Percentiles rank a stretch among this genome's conserved stretches.
These are phyloP conservation scores for Aegilops bicornis DNA, from an alignment of 176 grass and related monocot genomes.

Conservation along the genomic window DNA sequence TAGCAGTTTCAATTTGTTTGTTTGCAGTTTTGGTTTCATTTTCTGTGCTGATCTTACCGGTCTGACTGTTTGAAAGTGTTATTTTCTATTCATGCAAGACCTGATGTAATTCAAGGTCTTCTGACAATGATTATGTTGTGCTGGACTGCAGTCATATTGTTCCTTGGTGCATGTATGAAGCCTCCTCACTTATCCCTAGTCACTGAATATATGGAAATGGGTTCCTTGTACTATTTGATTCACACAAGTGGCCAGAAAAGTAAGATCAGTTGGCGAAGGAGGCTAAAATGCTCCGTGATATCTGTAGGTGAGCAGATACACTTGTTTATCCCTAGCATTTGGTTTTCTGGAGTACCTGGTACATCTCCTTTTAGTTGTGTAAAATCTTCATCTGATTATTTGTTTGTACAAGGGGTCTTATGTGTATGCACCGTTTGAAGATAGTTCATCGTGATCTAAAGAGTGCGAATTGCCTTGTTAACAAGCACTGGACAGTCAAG, in stretches of 20 bases:
- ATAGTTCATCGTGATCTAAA: slow-evolving; percentile 95
- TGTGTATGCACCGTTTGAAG: slow-evolving; percentile 98
- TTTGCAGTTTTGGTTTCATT: slow-evolving; percentile 14
- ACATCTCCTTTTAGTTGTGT: slow-evolving; percentile 9
- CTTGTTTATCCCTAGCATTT: background rate
- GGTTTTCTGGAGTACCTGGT: background rate
- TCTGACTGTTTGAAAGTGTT: slow-evolving; percentile 4
- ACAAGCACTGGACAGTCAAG: slow-evolving; percentile 93
- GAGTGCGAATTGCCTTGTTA: slow-evolving; percentile 96
- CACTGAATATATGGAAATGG: slow-evolving; percentile 97
- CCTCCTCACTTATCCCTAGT: slow-evolving; percentile 91
- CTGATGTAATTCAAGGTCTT: background rate
- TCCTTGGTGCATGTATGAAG: slow-evolving; percentile 97
- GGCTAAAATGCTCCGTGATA: slow-evolving; percentile 98
- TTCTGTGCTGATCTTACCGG: slow-evolving; percentile 6
- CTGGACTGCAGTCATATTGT: slow-evolving; percentile 83
- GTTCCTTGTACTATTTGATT: slow-evolving; percentile 97
- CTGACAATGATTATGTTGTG: slow-evolving; percentile 33
- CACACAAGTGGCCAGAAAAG: slow-evolving; percentile 72
- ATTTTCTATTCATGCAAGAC: slow-evolving; percentile 20
- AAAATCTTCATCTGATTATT: slow-evolving; percentile 28
- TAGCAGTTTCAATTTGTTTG: slow-evolving; percentile 24
- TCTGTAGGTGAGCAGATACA: slow-evolving; percentile 75
- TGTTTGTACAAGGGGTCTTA: slow-evolving; percentile 71
- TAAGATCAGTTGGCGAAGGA: slow-evolving; percentile 87